Evolutionary conservation across 371 early-diverging fungal species (phyloP).

Genomic region (Mycotypha africana): DNA sequence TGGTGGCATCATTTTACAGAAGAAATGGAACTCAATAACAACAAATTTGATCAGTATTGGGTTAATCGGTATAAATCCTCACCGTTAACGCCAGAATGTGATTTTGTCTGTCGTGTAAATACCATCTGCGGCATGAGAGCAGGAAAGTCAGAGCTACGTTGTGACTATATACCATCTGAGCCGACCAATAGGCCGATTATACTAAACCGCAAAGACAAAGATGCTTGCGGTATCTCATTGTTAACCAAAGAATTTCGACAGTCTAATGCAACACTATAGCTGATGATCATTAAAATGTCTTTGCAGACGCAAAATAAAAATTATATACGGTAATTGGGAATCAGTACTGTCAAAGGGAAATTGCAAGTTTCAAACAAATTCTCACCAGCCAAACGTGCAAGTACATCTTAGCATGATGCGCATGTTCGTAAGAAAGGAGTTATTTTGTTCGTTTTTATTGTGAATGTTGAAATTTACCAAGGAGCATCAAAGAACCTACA

Average conservation of each 20-base stretch:
- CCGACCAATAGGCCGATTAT: background rate
- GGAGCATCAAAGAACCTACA: too few species aligned
- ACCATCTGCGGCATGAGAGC: conserved; percentile 49
- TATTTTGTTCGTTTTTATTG: too few species aligned
- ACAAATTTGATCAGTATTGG: conserved; percentile 43
- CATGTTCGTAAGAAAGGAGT: too few species aligned
- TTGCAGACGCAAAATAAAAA: too few species aligned
- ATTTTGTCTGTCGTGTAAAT: conserved; percentile 31
- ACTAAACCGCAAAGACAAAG: background rate
- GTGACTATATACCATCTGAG: conserved; percentile 22
- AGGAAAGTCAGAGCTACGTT: conserved; percentile 46
- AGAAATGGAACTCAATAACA: conserved; percentile 39
- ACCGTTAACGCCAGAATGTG: conserved; percentile 21
- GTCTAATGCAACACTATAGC: too few species aligned
- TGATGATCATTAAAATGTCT: too few species aligned
- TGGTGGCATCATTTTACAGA: conserved; percentile 61
- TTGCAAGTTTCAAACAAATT: too few species aligned
- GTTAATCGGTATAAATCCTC: conserved; percentile 39
- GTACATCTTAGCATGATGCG: too few species aligned
- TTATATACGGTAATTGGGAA: too few species aligned
- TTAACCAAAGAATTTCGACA: background rate
- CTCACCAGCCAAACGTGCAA: too few species aligned
- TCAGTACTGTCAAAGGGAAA: too few species aligned
- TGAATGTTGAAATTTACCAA: too few species aligned
- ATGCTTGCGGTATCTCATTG: background rate